These are phyloP conservation scores for Acacia pycnantha DNA, from an alignment of 331 rosid species.

Conservation along the genomic window DNA sequence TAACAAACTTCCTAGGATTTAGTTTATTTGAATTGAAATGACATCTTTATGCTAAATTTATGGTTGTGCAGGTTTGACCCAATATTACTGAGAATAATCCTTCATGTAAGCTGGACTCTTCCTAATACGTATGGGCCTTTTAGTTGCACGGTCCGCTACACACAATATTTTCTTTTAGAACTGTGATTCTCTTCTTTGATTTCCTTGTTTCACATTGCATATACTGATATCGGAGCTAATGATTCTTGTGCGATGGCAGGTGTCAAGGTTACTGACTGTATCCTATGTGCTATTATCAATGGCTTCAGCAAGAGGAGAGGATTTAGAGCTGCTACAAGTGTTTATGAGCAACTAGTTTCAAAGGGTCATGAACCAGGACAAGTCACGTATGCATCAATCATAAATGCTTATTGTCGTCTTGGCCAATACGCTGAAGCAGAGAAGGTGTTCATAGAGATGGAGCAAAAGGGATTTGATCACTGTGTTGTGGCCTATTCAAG, in stretches of 20 bases:
- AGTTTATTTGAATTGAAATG: too few species aligned
- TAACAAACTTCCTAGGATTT: too few species aligned
- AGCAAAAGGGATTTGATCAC: constrained; percentile 61
- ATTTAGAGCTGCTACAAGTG: constrained; percentile 39
- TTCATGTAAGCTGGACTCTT: too few species aligned
- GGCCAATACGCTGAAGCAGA: constrained; percentile 58
- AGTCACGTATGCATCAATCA: constrained; percentile 63
- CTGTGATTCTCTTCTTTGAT: background rate
- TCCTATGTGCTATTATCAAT: constrained; percentile 62
- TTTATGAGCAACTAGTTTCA: constrained; percentile 42
- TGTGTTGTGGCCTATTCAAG: constrained; percentile 76
- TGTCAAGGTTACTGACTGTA: constrained; percentile 54
- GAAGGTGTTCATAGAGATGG: constrained; percentile 53
- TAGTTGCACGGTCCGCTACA: too few species aligned
- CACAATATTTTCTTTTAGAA: background rate
- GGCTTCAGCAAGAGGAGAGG: constrained; percentile 61
- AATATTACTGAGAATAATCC: too few species aligned
- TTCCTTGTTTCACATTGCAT: background rate
- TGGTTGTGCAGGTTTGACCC: too few species aligned
- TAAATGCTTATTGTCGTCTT: constrained; percentile 60
- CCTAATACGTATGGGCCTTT: too few species aligned
- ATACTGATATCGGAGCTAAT: background rate
- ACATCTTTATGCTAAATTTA: too few species aligned
- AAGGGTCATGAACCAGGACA: constrained; percentile 70
- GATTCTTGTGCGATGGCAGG: background rate